These are phyloP conservation scores for Sphagnum fallax DNA, from an alignment of 228 moss, liverwort and hornwort species.

Conservation along the genomic window DNA sequence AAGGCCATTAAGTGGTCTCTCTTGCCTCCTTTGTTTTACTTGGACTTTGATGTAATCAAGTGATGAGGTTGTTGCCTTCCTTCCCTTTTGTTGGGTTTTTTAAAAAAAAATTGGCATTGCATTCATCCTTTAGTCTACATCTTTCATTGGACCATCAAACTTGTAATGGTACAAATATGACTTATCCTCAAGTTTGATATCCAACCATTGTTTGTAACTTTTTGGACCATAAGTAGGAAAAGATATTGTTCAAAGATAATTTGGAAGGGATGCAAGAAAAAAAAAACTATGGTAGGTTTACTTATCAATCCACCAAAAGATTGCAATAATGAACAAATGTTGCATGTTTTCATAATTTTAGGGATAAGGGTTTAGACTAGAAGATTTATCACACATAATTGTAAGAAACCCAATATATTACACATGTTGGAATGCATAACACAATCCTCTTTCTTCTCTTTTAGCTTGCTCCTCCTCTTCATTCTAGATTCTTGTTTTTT, in stretches of 20 bases:
- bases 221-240: constrained; percentile 24
- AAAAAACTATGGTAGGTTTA: neutral
- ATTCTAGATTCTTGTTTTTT: constrained; percentile 79
- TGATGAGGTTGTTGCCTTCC: neutral
- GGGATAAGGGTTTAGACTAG: neutral
- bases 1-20: no score
- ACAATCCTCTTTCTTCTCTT: constrained; percentile 92
- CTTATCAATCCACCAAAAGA: neutral
- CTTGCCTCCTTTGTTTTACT: no score
- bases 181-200: constrained; percentile 49
- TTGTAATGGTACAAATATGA: constrained; percentile 43
- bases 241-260: neutral
- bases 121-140: constrained; percentile 43
- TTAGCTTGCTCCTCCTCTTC: constrained; percentile 82
- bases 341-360: neutral
- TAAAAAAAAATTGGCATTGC: constrained; percentile 29
- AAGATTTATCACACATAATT: constrained; percentile 80
- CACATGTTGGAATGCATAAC: constrained; percentile 88
- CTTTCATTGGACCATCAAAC: constrained; percentile 63
- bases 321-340: neutral
- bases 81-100: constrained; percentile 11
- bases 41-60: no score
- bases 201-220: constrained; percentile 92
- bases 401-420: constrained; percentile 82
- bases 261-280: neutral